phyloP scores from a whole-genome alignment of 768 basidiomycete species.

The Mycena maculata region DNA sequence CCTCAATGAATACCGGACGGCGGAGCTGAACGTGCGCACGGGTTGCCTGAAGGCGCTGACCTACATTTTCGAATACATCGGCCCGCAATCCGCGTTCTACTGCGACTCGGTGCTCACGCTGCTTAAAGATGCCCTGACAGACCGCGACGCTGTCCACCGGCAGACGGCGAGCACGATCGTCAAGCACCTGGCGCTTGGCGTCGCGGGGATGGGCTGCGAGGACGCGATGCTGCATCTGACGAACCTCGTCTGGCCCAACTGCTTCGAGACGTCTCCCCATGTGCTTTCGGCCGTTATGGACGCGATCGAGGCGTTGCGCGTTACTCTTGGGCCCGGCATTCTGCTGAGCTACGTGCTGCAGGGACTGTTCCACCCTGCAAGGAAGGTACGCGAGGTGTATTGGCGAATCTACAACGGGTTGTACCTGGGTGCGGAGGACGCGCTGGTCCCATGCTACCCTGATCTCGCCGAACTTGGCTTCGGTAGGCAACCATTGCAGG shows the following conservation, averaged over 20 bases:
- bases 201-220: slow-evolving; percentile 96
- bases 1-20: slow-evolving; percentile 97
- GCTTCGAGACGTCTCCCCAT: slow-evolving; percentile 97
- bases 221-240: slow-evolving; percentile 97
- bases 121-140: slow-evolving; percentile 97
- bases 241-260: slow-evolving; percentile 99
- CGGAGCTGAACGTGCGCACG: slow-evolving; percentile 97
- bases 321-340: slow-evolving; percentile 93
- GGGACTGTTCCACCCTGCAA: slow-evolving; percentile 96
- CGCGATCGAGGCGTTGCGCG: slow-evolving; percentile 97
- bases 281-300: slow-evolving; percentile 98
- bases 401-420: slow-evolving; percentile 96
- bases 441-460: slow-evolving; percentile 95
- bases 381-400: slow-evolving; percentile 97
- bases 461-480: slow-evolving; percentile 92
- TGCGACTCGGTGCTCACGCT: slow-evolving; percentile 96
- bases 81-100: slow-evolving; percentile 95
- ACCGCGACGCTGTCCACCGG: slow-evolving; percentile 97
- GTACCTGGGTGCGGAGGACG: slow-evolving; percentile 90
- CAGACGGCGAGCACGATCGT: slow-evolving; percentile 99
- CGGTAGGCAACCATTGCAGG: slow-evolving; percentile 83
- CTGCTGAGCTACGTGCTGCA: slow-evolving; percentile 92
- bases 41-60: slow-evolving; percentile 98
- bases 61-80: slow-evolving; percentile 99
- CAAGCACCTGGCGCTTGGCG: slow-evolving; percentile 96